Evolutionary conservation across 1,284 basidiomycete genomes (phyloP).

Genomic region (Ceratobasidium sp.): DNA sequence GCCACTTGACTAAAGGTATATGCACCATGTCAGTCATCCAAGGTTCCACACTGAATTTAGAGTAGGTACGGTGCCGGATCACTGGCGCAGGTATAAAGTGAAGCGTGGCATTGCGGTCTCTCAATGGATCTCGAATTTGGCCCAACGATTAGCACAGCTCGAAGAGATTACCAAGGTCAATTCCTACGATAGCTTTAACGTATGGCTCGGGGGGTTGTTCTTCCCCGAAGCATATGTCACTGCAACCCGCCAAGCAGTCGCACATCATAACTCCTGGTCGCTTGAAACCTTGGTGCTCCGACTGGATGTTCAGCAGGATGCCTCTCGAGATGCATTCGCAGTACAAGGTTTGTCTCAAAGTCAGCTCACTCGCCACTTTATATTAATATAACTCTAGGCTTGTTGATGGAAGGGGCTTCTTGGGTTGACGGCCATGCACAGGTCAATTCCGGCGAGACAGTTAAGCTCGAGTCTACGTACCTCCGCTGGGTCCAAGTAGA

Average conservation of each 20-base stretch:
- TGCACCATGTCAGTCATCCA: background rate
- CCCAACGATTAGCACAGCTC: conserved; percentile 77
- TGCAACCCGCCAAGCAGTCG: conserved; percentile 88
- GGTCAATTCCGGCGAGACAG: conserved; percentile 81
- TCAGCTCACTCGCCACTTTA: background rate
- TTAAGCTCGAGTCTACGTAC: conserved; percentile 76
- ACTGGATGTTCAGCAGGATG: conserved; percentile 76
- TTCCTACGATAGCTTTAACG: conserved; percentile 72
- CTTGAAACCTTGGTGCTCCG: conserved; percentile 84
- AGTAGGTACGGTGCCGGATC: conserved; percentile 79
- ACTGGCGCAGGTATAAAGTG: conserved; percentile 90
- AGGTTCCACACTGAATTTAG: conserved; percentile 30
- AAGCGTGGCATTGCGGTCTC: conserved; percentile 78
- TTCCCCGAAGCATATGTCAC: conserved; percentile 95
- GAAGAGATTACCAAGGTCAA: conserved; percentile 73
- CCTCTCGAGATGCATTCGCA: conserved; percentile 27
- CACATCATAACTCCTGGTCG: conserved; percentile 87
- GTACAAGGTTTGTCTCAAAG: conserved; percentile 31
- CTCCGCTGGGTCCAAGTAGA: conserved; percentile 79
- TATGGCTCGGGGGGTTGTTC: conserved; percentile 91
- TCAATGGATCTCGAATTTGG: conserved; percentile 83
- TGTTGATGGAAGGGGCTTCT: conserved; percentile 82
- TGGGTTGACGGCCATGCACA: conserved; percentile 66
- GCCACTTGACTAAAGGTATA: conserved; percentile 83
- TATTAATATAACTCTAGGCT: conserved; percentile 62